Evolutionary conservation across 75 land plant genomes (phyloP).

Genomic region (Sequoiadendron giganteum): DNA sequence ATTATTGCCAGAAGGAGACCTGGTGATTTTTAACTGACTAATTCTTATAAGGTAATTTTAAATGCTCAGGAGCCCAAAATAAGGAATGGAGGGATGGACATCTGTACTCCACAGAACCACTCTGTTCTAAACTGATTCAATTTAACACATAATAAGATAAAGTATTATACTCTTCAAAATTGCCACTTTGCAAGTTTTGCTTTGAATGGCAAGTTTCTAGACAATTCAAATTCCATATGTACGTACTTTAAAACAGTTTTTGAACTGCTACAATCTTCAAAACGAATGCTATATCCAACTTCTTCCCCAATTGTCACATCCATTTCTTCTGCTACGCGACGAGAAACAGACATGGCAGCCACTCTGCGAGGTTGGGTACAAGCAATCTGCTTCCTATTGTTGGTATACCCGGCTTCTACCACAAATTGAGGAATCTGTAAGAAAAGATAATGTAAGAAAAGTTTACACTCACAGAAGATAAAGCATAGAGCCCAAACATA

Average conservation of each 20-base stretch:
- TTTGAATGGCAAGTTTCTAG: neutral
- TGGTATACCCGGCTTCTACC: conserved; percentile 45
- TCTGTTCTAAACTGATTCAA: neutral
- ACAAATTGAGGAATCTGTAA: conserved; percentile 53
- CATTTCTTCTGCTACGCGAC: conserved; percentile 53
- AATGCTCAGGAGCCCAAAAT: neutral
- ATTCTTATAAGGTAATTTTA: neutral
- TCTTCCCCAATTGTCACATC: conserved; percentile 54
- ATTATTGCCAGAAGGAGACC: neutral
- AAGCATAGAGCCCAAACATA: neutral
- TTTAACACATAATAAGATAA: neutral
- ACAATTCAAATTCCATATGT: neutral
- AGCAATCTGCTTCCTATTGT: conserved; percentile 41
- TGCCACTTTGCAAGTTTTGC: neutral
- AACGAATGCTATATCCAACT: conserved; percentile 49
- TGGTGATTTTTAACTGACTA: neutral
- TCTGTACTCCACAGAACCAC: neutral
- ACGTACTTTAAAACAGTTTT: conserved; percentile 47
- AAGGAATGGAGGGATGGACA: neutral
- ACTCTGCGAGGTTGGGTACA: conserved; percentile 55
- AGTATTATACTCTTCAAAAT: neutral
- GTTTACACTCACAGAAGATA: neutral
- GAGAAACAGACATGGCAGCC: conserved; percentile 55
- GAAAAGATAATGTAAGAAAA: neutral
- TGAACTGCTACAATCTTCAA: conserved; percentile 49